Percentiles rank a stretch among this genome's conserved stretches.
These are phyloP conservation scores for Psophocarpus tetragonolobus DNA, from an alignment of 306 rosid genomes.

Conservation along the genomic window DNA sequence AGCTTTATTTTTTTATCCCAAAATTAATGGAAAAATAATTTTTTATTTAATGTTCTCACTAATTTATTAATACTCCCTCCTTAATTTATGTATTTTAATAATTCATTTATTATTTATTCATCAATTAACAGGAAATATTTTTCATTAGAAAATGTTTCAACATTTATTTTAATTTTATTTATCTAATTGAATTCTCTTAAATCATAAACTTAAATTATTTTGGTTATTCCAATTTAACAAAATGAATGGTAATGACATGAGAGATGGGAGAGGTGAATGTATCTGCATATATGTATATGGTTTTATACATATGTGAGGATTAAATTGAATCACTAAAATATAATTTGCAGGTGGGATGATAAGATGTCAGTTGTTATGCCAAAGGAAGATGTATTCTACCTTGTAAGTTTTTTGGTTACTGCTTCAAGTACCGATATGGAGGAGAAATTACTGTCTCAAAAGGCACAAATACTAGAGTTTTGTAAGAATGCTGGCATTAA, in stretches of 20 bases:
- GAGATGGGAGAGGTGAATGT: neutral
- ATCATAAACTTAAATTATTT: no score
- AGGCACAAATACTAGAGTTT: conserved; percentile 42
- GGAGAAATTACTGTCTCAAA: conserved; percentile 41
- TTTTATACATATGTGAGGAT: neutral
- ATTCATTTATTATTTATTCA: no score
- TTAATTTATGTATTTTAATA: no score
- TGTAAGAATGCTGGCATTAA: conserved; percentile 45
- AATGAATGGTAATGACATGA: neutral
- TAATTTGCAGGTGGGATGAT: neutral
- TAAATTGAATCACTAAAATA: neutral
- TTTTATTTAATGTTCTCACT: no score
- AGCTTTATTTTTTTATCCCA: no score
- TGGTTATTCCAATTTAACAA: no score
- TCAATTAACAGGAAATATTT: no score
- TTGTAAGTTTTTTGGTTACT: conserved; percentile 38
- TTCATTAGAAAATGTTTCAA: no score
- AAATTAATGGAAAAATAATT: no score
- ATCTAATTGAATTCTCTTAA: no score
- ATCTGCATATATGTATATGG: neutral
- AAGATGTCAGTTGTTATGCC: conserved; percentile 31
- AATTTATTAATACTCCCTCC: no score
- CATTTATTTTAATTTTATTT: no score
- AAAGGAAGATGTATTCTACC: conserved; percentile 61
- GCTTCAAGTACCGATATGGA: conserved; percentile 32